A percentile compares a stretch with the other conserved stretches of the same genome.
phyloP scores from a whole-genome alignment of 2,329 filamentous ascomycete species.

The Pseudogymnoascus sp. region DNA sequence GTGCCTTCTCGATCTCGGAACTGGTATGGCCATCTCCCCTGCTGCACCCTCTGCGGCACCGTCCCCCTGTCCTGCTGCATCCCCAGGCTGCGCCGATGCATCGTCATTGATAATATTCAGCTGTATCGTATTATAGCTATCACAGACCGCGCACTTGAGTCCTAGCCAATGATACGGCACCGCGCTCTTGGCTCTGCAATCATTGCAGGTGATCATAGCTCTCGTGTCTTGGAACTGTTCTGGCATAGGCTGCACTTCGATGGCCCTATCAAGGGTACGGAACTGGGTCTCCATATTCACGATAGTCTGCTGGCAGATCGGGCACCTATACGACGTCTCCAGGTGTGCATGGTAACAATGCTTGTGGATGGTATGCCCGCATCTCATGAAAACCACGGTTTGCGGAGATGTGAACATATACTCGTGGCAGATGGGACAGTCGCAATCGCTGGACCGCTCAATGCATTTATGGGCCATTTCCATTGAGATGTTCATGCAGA shows the following conservation, averaged over 20 bases:
- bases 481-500: conserved; percentile 86
- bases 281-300: conserved; percentile 97
- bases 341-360: conserved; percentile 84
- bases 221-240: conserved; percentile 69
- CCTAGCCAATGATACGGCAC: conserved; percentile 93
- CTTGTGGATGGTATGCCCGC: conserved; percentile 91
- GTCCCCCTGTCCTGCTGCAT: conserved; percentile 19
- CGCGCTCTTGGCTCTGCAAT: conserved; percentile 81
- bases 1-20: neutral
- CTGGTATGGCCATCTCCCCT: conserved; percentile 15
- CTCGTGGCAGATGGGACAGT: conserved; percentile 94
- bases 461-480: conserved; percentile 85
- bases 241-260: conserved; percentile 88
- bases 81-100: conserved; percentile 20
- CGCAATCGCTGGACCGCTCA: conserved; percentile 85
- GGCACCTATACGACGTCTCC: conserved; percentile 87
- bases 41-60: conserved; percentile 15
- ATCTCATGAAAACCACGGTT: conserved; percentile 87
- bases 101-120: conserved; percentile 49
- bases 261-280: conserved; percentile 79
- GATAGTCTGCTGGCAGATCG: conserved; percentile 93
- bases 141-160: conserved; percentile 71
- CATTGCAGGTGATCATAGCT: conserved; percentile 85
- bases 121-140: conserved; percentile 63
- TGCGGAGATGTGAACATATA: conserved; percentile 91